A percentile compares a stretch with the other conserved stretches of the same genome.
These are phyloP conservation scores for Teunomyces cretensis DNA, from an alignment of 805 yeast genomes.

Conservation along the genomic window DNA sequence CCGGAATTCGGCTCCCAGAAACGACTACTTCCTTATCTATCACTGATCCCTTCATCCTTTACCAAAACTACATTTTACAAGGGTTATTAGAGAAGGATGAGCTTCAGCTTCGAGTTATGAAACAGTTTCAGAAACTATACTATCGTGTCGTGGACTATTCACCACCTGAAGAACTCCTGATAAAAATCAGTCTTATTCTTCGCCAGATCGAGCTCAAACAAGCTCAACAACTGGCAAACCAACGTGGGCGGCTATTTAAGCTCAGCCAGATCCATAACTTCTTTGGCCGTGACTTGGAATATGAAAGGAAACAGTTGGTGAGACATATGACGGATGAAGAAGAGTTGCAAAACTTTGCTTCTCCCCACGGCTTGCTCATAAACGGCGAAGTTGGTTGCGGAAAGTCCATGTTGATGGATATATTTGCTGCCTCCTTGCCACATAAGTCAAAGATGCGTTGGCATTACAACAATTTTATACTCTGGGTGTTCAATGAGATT, in stretches of 20 bases:
- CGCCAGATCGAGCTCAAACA: conserved; percentile 33
- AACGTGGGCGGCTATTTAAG: conserved; percentile 11
- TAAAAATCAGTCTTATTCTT: conserved; percentile 42
- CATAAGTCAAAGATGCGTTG: conserved; percentile 63
- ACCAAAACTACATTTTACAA: conserved; percentile 50
- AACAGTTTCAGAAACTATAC: conserved; percentile 61
- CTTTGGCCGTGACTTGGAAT: conserved; percentile 32
- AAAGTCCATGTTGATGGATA: conserved; percentile 70
- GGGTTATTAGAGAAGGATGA: conserved; percentile 57
- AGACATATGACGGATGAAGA: conserved; percentile 59
- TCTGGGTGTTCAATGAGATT: conserved; percentile 65
- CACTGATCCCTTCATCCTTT: conserved; percentile 64
- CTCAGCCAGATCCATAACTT: conserved; percentile 14
- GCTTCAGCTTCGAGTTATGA: conserved; percentile 60
- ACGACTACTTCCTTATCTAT: conserved; percentile 38
- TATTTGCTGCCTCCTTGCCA: conserved; percentile 66
- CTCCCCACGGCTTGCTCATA: conserved; percentile 64
- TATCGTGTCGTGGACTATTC: conserved; percentile 56
- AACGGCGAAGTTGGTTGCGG: conserved; percentile 77
- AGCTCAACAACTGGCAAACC: conserved; percentile 20
- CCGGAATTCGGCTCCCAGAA: conserved; percentile 31
- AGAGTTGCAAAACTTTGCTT: conserved; percentile 49
- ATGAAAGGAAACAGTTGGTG: conserved; percentile 42
- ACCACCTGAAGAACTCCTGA: conserved; percentile 50
- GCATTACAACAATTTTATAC: conserved; percentile 69